A percentile compares a stretch with the other conserved stretches of the same genome.
Conservation (phyloP, 148 eudicot genomes). For the Dianthus caryophyllus region DNA sequence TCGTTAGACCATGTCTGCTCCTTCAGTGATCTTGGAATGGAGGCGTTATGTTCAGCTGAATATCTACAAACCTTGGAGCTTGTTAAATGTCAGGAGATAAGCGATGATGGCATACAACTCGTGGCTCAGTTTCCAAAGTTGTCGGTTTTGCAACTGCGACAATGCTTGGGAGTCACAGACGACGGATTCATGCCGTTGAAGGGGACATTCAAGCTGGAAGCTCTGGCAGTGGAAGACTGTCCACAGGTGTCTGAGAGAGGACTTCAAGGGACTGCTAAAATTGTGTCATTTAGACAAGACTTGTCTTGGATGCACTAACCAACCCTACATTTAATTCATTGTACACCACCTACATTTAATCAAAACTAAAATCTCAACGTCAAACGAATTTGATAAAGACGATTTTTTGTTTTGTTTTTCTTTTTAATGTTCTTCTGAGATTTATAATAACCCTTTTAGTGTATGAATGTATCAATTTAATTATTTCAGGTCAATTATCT, state of each 20-base stretch:
- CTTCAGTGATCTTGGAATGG: constrained; percentile 70
- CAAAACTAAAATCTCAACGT: too few relatives aligned
- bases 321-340: too few relatives aligned
- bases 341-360: too few relatives aligned
- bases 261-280: constrained; percentile 56
- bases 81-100: constrained; percentile 77
- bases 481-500: too few relatives aligned
- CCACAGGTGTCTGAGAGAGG: constrained; percentile 76
- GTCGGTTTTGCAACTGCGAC: constrained; percentile 48
- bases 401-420: too few relatives aligned
- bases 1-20: constrained; percentile 65
- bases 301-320: constrained; percentile 79
- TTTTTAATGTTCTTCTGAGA: too few relatives aligned
- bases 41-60: constrained; percentile 51
- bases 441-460: too few relatives aligned
- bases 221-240: constrained; percentile 62
- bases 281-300: constrained; percentile 65
- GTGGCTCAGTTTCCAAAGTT: constrained; percentile 42
- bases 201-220: constrained; percentile 48
- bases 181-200: constrained; percentile 63
- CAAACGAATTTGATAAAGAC: too few relatives aligned
- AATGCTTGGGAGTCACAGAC: constrained; percentile 76
- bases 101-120: constrained; percentile 68
- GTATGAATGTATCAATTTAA: too few relatives aligned
- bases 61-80: constrained; percentile 64